A percentile compares a stretch with the other conserved stretches of the same genome.
phyloP scores from a whole-genome alignment of 2,329 filamentous ascomycete species.

The Tolypocladium guangdongense region DNA sequence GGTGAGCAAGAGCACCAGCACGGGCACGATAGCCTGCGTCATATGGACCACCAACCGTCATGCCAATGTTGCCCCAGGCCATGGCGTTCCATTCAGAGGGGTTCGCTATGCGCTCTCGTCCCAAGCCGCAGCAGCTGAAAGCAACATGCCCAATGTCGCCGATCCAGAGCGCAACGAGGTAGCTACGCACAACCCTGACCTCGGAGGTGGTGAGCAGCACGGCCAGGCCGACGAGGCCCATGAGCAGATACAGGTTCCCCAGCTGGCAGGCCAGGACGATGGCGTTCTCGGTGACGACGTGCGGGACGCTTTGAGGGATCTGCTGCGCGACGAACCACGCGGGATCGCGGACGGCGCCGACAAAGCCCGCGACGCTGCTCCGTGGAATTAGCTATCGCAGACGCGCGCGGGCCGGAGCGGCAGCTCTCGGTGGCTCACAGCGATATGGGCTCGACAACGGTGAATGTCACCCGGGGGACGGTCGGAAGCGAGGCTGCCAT shows the following conservation, averaged over 20 bases:
- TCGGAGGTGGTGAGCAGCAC: conserved; percentile 55
- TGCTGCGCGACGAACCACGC: conserved; percentile 56
- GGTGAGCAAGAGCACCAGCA: neutral
- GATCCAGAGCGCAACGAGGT: conserved; percentile 52
- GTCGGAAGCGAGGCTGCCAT: conserved; percentile 54
- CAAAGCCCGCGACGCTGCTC: conserved; percentile 46
- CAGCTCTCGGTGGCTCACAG: conserved; percentile 37
- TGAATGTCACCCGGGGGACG: conserved; percentile 56
- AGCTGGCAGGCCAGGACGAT: conserved; percentile 55
- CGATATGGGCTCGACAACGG: conserved; percentile 56
- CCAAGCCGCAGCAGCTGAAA: conserved; percentile 48
- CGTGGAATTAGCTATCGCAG: conserved; percentile 7
- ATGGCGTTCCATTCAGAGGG: conserved; percentile 54
- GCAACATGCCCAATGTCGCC: conserved; percentile 60
- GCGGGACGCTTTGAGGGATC: conserved; percentile 28
- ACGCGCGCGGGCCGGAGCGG: neutral
- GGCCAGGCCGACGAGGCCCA: conserved; percentile 52
- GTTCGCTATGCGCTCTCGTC: conserved; percentile 40
- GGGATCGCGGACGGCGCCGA: conserved; percentile 43
- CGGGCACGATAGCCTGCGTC: neutral
- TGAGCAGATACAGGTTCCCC: conserved; percentile 57
- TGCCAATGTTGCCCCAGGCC: conserved; percentile 63
- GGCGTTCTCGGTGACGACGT: conserved; percentile 31
- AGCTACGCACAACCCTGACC: conserved; percentile 53
- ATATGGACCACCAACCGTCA: conserved; percentile 38